Evolutionary conservation across 768 basidiomycete species (phyloP).

Genomic region (Suillus occidentalis): DNA sequence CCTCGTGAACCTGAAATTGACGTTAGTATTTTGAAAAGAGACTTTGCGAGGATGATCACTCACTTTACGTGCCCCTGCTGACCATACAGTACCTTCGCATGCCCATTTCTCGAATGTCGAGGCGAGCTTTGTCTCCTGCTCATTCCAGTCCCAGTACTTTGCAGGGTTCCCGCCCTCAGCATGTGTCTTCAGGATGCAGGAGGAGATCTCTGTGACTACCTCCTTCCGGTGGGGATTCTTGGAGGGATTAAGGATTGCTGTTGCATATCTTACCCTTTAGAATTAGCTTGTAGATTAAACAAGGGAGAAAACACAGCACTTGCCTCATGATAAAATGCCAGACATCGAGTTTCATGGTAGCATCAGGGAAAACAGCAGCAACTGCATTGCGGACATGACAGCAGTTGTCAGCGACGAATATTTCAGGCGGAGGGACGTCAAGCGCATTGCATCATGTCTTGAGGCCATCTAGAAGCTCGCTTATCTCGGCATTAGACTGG

Average conservation of each 20-base stretch:
- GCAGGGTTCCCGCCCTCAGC: slow-evolving; percentile 11
- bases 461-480: slow-evolving; percentile 16
- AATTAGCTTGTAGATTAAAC: not conserved
- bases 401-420: slow-evolving; percentile 22
- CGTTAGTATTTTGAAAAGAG: not conserved
- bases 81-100: slow-evolving; percentile 16
- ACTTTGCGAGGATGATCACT: not conserved
- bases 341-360: slow-evolving; percentile 13
- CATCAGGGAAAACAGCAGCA: slow-evolving; percentile 6
- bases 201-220: slow-evolving; percentile 13
- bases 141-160: slow-evolving; percentile 16
- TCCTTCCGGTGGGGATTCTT: slow-evolving; percentile 12
- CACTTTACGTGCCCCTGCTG: slow-evolving; percentile 20
- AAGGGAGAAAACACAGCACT: not conserved
- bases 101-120: slow-evolving; percentile 18
- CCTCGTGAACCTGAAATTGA: slow-evolving; percentile 21
- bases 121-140: slow-evolving; percentile 18
- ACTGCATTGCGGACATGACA: slow-evolving; percentile 17
- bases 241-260: slow-evolving; percentile 13
- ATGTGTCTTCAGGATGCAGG: slow-evolving; percentile 12
- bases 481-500: slow-evolving; percentile 15
- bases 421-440: slow-evolving; percentile 10
- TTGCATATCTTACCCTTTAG: slow-evolving; percentile 13
- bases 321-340: slow-evolving; percentile 24
- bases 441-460: slow-evolving; percentile 11